phyloP scores from a whole-genome alignment of 2,329 filamentous ascomycete genomes.

The Colletotrichum acutatum region DNA sequence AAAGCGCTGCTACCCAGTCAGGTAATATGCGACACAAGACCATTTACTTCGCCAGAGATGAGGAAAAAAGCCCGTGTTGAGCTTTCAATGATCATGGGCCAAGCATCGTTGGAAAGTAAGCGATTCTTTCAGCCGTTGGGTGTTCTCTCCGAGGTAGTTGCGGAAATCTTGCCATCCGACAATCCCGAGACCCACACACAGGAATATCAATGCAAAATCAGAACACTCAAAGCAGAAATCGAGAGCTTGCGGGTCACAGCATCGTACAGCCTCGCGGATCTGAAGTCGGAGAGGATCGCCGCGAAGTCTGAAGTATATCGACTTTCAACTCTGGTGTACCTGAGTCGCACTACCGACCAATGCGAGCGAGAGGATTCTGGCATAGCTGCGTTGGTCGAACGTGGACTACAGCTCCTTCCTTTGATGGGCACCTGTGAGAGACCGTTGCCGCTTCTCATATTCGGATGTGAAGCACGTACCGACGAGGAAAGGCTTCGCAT shows the following conservation, averaged over 20 bases:
- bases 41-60: not conserved
- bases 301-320: not conserved
- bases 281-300: not conserved
- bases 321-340: not conserved
- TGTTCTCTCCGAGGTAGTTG: not conserved
- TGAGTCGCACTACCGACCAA: not conserved
- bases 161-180: not conserved
- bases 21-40: not conserved
- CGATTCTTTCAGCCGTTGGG: not conserved
- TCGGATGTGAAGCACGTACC: conserved; percentile 40
- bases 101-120: not conserved
- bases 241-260: not conserved
- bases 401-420: not conserved
- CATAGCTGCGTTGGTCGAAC: not conserved
- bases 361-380: not conserved
- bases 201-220: not conserved
- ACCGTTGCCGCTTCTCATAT: conserved; percentile 39
- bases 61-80: not conserved
- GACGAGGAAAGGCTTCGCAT: conserved; percentile 36
- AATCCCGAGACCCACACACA: not conserved
- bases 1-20: not conserved
- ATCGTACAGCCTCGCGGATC: not conserved
- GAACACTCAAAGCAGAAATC: not conserved
- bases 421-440: conserved; percentile 30
- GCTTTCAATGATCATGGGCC: not conserved